Evolutionary conservation across 345 rosid species (phyloP), one percentile per base, ranked within the genome.

Genomic region (Camelina neglecta): DNA sequence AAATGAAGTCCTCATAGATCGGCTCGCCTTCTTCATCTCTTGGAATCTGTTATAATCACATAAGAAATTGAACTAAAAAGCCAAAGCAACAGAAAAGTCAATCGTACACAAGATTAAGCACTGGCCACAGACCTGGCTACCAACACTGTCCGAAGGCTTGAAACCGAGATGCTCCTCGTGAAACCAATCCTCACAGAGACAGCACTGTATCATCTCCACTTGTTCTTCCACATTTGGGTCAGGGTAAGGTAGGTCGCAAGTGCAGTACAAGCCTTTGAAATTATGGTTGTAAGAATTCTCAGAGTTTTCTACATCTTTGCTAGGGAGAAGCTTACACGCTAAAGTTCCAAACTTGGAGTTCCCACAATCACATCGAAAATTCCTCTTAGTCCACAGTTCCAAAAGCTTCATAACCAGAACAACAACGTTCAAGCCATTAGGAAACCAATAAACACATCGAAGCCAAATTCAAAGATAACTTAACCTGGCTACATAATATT

Each of bases 311-410:
- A 76, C 67, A 74, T 91, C 97, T 77, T 95, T 95, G 60, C 84
- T 83, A 5, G 91, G 83, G 35, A 72, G 84, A 80, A 95, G 90
- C 85, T 93, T 95, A 89, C 99, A 95, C 8, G 84, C 81, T 50
- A 81, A 81, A 80, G 87, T 81, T 79, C 94, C 93, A 67, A 90
- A 92, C 75, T 85, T 95, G 18, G 99, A 90, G 81, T 95, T 93
- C 78, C 98, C 99, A 82, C 98, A 93, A 51, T 95, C 99, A 68
- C 98, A 95, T 61, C 84, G 83, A 50, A 95, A 89, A 68, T 86
- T 89, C 73, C 99, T 90, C 83, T 93, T 93, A 80, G 98, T 95
- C 99, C 98, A 95, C 7, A 95, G 88, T 85, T 95, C 99, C 82
- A 95, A 83, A 62, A 87, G 80, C 97, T 89, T 72, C 33, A 73